Evolutionary conservation across 805 yeast genomes (phyloP).

Genomic region (Groenewaldozyma tartarivorans): DNA sequence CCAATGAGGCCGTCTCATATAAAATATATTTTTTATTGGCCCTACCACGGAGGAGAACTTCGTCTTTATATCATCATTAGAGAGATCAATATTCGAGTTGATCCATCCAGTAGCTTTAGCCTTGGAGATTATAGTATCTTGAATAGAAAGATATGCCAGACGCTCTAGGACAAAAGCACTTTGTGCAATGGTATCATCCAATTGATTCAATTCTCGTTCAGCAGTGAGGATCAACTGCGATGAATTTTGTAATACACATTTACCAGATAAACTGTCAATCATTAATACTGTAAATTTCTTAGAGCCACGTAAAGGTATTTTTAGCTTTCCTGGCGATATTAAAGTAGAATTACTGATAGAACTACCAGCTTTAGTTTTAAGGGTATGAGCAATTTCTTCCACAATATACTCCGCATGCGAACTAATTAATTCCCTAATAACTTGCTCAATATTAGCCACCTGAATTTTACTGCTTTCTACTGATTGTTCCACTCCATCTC

Average conservation of each 20-base stretch:
- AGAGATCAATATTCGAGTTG: slow-evolving; percentile 44
- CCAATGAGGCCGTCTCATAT: slow-evolving; percentile 29
- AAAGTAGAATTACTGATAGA: slow-evolving; percentile 13
- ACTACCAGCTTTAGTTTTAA: slow-evolving; percentile 5
- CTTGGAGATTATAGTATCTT: slow-evolving; percentile 43
- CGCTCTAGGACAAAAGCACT: slow-evolving; percentile 31
- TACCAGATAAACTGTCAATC: slow-evolving; percentile 18
- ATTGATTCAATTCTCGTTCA: slow-evolving; percentile 24
- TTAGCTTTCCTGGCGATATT: slow-evolving; percentile 3
- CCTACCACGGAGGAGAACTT: slow-evolving; percentile 18
- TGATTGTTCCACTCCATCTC: slow-evolving; percentile 34
- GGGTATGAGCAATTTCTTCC: slow-evolving; percentile 1
- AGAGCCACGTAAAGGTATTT: slow-evolving; percentile 14
- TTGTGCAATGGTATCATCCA: slow-evolving; percentile 12
- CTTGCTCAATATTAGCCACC: slow-evolving; percentile 27
- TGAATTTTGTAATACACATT: slow-evolving; percentile 30
- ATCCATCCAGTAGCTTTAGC: slow-evolving; percentile 65
- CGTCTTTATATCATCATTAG: slow-evolving; percentile 36
- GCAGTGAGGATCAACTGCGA: slow-evolving; percentile 31
- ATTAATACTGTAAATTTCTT: slow-evolving; percentile 14
- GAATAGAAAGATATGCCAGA: slow-evolving; percentile 40
- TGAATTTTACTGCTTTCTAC: slow-evolving; percentile 4
- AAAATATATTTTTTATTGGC: slow-evolving; percentile 16
- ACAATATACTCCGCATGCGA: slow-evolving; percentile 33
- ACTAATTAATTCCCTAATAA: slow-evolving; percentile 32